Evolutionary conservation across 345 rosid genomes (phyloP).

Genomic region (Diplotaxis tenuifolia): DNA sequence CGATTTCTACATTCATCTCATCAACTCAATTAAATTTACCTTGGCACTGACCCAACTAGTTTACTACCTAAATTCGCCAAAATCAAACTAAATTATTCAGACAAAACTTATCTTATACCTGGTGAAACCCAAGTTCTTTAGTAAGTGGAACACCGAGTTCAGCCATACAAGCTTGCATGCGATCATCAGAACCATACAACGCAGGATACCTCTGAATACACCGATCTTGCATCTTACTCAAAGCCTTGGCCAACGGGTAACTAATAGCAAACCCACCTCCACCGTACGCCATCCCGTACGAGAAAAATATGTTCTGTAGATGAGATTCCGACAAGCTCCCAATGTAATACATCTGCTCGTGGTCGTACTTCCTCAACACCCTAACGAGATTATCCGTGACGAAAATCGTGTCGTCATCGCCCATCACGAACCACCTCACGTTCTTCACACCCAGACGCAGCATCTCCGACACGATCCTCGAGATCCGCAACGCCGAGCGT

Average conservation of each 20-base stretch:
- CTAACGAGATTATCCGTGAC: conserved; percentile 75
- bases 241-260: conserved; percentile 81
- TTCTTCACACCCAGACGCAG: conserved; percentile 61
- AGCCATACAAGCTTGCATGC: conserved; percentile 99
- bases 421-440: conserved; percentile 98
- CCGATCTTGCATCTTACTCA: conserved; percentile 79
- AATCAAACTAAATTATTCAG: not conserved
- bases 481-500: conserved; percentile 91
- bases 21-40: no score
- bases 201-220: conserved; percentile 89
- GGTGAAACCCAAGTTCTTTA: conserved; percentile 91
- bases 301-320: conserved; percentile 87
- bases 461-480: conserved; percentile 87
- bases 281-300: conserved; percentile 97
- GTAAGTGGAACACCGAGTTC: conserved; percentile 98
- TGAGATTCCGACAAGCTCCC: conserved; percentile 96
- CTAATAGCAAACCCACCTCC: conserved; percentile 98
- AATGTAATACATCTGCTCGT: conserved; percentile 79
- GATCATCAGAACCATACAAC: conserved; percentile 91
- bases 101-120: conserved; percentile 49
- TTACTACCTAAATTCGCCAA: not conserved
- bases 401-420: conserved; percentile 94
- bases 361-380: conserved; percentile 76
- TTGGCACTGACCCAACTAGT: not conserved
- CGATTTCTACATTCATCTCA: not conserved